phyloP scores from a whole-genome alignment of 2,329 filamentous ascomycete species.

The Fragosphaeria purpurea region DNA sequence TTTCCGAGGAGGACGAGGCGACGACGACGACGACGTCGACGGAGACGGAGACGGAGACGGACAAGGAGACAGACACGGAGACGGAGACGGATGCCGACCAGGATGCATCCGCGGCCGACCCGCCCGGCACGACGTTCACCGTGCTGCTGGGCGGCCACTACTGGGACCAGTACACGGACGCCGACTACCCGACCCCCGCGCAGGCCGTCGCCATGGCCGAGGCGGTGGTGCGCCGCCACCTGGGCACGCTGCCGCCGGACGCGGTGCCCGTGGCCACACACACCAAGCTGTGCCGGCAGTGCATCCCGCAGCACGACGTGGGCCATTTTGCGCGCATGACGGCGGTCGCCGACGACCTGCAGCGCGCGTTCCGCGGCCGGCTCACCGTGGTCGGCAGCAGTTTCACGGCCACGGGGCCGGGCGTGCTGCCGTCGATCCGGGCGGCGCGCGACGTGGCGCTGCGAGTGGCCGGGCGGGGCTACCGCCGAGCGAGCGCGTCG shows the following conservation, averaged over 20 bases:
- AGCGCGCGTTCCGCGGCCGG: slow-evolving; percentile 46
- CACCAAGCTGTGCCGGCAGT: slow-evolving; percentile 52
- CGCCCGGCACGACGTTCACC: slow-evolving; percentile 69
- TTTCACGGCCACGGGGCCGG: slow-evolving; percentile 40
- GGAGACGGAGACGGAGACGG: slow-evolving; percentile 14
- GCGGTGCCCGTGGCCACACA: slow-evolving; percentile 35
- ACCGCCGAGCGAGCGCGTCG: not conserved
- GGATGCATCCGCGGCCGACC: slow-evolving; percentile 2
- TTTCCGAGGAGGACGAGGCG: not conserved
- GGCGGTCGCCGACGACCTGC: slow-evolving; percentile 44
- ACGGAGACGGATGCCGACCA: slow-evolving; percentile 8
- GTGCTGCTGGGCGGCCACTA: slow-evolving; percentile 93
- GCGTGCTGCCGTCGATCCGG: slow-evolving; percentile 41
- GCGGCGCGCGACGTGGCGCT: slow-evolving; percentile 36
- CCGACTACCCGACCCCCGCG: slow-evolving; percentile 50
- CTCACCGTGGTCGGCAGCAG: slow-evolving; percentile 54
- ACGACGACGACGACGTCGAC: not conserved
- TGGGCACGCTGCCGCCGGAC: slow-evolving; percentile 54
- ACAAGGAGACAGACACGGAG: slow-evolving; percentile 38
- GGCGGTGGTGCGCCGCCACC: slow-evolving; percentile 59
- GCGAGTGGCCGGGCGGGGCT: slow-evolving; percentile 21
- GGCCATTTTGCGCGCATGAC: slow-evolving; percentile 60
- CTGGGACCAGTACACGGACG: slow-evolving; percentile 51
- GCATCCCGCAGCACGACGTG: slow-evolving; percentile 83
- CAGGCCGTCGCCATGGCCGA: slow-evolving; percentile 62